Evolutionary conservation across 495 filamentous ascomycete species (phyloP), one percentile per base, ranked within the genome.

Genomic region (Neurospora sp.): DNA sequence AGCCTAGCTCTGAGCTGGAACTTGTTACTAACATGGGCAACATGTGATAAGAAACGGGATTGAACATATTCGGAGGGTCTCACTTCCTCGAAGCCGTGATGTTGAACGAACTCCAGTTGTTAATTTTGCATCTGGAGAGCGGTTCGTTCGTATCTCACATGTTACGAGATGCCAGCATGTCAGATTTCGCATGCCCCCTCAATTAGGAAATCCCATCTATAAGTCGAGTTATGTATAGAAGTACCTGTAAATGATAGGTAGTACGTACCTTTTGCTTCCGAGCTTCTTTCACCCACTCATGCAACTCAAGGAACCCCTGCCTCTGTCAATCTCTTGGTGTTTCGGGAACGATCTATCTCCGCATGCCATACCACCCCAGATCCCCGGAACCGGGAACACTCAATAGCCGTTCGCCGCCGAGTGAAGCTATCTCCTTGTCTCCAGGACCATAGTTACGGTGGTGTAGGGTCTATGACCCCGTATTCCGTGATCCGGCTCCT

Each of bases 341-440:
- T 61, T 61, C 35, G 14, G 53, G 53, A 61, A 16, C 53, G 14
- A 61, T 12, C 46, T 10, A 27, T 53, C 20, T 53, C 46, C 46
- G 53, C 53, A 61, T 16, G 12, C 31, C 14, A 41, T 75, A 73
- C 53, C 46, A 73, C 76, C 72, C 77, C 76, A 77, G 78, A 74
- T 74, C 74, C 73, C 53, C 79, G 79, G 79, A 81, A 81, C 71
- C 53, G 78, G 79, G 79, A 81, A 81, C 71, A 73, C 69, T 68
- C 74, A 77, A 71, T 69, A 81, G 77, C 79, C 79, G 78, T 78
- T 71, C 69, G 72, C 68, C 44, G 27, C 53, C 22, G 53, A 35
- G 53, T 61, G 53, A 61, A 18, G 53, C 53, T 61, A 35, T 61
- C 53, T 61, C 27, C 27, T 61, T 61, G 27, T 31, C 27, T 27